Conservation (phyloP, 2,329 filamentous ascomycete genomes). For the Pyricularia grisea region DNA sequence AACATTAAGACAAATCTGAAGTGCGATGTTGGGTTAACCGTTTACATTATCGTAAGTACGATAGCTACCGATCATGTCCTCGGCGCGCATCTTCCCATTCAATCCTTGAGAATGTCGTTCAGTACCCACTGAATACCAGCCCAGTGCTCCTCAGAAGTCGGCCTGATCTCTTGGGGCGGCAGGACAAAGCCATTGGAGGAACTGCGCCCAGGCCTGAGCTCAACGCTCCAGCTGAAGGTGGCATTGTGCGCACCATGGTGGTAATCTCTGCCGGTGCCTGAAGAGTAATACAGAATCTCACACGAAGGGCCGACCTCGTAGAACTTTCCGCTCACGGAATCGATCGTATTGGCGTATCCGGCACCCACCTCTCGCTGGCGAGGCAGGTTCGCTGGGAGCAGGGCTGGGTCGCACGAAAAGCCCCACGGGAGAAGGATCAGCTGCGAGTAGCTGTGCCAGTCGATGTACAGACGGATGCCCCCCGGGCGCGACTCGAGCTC, state of each 20-base stretch:
- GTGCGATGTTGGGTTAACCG: no score
- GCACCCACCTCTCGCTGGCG: slow-evolving; percentile 15
- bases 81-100: no score
- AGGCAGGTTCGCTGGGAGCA: slow-evolving; percentile 14
- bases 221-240: slow-evolving; percentile 14
- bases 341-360: slow-evolving; percentile 33
- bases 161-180: slow-evolving; percentile 12
- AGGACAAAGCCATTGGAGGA: slow-evolving; percentile 12
- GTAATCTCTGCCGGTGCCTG: slow-evolving; percentile 13
- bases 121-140: slow-evolving; percentile 7
- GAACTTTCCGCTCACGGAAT: background rate
- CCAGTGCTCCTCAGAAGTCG: slow-evolving; percentile 14
- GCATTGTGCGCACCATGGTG: slow-evolving; percentile 13
- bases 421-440: slow-evolving; percentile 45
- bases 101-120: slow-evolving; percentile 1
- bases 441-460: slow-evolving; percentile 50
- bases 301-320: slow-evolving; percentile 12
- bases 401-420: slow-evolving; percentile 33
- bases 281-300: slow-evolving; percentile 14
- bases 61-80: no score
- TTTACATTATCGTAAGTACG: no score
- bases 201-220: slow-evolving; percentile 11
- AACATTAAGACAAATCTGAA: no score
- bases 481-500: slow-evolving; percentile 25
- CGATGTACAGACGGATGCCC: slow-evolving; percentile 46